Evolutionary conservation across 441 rosid species (phyloP), one percentile per base, ranked within the genome.

Genomic region (Pelargonium myrrhifolium): DNA sequence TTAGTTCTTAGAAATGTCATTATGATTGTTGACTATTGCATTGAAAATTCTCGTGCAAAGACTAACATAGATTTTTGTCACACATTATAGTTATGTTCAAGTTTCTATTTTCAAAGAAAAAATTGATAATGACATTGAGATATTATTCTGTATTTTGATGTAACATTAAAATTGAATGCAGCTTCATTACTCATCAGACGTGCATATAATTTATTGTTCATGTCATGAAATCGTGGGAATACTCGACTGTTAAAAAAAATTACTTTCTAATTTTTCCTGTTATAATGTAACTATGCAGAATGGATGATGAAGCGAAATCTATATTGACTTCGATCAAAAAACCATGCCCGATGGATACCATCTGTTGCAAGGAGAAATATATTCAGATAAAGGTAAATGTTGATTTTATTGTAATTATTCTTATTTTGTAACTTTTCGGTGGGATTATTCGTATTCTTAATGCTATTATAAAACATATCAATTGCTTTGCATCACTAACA

Each of bases 361-460:
- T 78, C 71, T 70, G 63, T 71, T 45, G 59, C 53, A 92, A 86
- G 85, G 98, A 92, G 84, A 90, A 86, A 73, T 90, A 81, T 83
- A 86, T 90, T 69, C 80, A 82, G 14, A 82, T 85, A 28, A 92
- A 92, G 97, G 98, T 92, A 88, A 28, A 63, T 56, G 62, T 22
- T 56, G 31, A 20, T 20, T 9, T 10, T 9, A 17, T 53, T 53
- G 22, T 15, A 53, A 53, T 21, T 53, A 15, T 53, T 62, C 49
- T 68, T 58, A 62, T 20, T 60, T 20, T 24, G 53, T 43, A 15
- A 0, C 64, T 39, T 18, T 45, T 62, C 21, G 31, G 9, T 64
- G 68, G 31, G 31, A 64, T 40, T 59, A 26, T 20, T 20, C 43
- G 28, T 56, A 20, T 56, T 20, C 7, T 9, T 20, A 18, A 5